Percentiles rank a stretch among this genome's conserved stretches.
Evolutionary conservation across 2,329 filamentous ascomycete species (phyloP).

Genomic region (Fusarium sp.): DNA sequence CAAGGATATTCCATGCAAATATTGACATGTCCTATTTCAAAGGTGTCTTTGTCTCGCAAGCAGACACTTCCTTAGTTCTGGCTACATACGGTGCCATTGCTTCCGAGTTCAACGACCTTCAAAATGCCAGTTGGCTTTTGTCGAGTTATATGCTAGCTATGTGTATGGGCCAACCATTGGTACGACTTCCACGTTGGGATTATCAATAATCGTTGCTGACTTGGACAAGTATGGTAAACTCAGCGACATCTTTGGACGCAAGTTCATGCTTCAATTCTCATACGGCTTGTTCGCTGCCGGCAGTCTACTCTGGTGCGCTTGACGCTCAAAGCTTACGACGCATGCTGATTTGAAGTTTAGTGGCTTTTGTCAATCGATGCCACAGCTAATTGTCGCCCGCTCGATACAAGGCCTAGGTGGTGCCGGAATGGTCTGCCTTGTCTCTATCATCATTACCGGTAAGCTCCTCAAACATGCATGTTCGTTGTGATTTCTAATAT

Average conservation of each 20-base stretch:
- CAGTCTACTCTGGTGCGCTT: background rate
- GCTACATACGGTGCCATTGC: background rate
- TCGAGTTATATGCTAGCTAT: background rate
- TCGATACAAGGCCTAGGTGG: background rate
- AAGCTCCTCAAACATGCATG: no score
- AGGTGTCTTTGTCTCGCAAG: background rate
- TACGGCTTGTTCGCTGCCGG: background rate
- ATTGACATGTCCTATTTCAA: background rate
- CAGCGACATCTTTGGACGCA: background rate
- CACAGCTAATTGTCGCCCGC: background rate
- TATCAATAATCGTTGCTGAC: background rate
- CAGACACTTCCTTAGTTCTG: background rate
- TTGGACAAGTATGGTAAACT: background rate
- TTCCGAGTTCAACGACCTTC: background rate
- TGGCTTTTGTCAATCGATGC: background rate
- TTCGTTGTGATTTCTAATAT: background rate
- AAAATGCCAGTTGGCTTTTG: background rate
- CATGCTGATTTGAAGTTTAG: background rate
- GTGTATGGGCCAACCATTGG: background rate
- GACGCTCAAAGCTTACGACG: background rate
- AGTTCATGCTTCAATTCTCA: background rate
- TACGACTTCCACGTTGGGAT: background rate
- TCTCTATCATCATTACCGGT: background rate
- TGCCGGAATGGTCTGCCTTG: background rate
- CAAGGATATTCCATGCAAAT: background rate